Evolutionary conservation across 2,329 filamentous ascomycete genomes (phyloP).

Genomic region (Fonsecaea monophora): DNA sequence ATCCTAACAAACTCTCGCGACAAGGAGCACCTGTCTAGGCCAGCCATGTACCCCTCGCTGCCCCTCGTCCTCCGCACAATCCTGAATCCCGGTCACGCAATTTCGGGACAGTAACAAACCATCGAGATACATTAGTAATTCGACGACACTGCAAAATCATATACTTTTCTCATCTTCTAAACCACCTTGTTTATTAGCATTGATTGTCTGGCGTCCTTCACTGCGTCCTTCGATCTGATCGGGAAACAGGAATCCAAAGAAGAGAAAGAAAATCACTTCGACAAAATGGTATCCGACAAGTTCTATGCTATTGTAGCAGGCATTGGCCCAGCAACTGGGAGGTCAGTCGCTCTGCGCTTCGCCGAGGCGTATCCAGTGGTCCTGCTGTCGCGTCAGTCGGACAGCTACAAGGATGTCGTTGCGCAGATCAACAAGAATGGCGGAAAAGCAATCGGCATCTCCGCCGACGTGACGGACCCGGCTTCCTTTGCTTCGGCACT

Average conservation of each 20-base stretch:
- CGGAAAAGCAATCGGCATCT: constrained; percentile 73
- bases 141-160: not conserved
- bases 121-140: not conserved
- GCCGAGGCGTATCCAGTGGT: constrained; percentile 73
- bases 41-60: not conserved
- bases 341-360: constrained; percentile 61
- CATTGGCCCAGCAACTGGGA: constrained; percentile 52
- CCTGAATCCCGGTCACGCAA: not conserved
- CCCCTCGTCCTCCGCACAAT: not conserved
- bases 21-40: not conserved
- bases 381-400: constrained; percentile 72
- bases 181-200: not conserved
- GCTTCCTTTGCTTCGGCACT: constrained; percentile 55
- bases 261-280: not conserved
- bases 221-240: not conserved
- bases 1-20: not conserved
- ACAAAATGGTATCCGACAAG: constrained; percentile 17
- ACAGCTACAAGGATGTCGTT: constrained; percentile 71
- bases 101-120: not conserved
- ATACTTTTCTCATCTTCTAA: not conserved
- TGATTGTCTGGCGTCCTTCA: not conserved
- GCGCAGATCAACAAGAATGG: constrained; percentile 71
- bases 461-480: constrained; percentile 67
- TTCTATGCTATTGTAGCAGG: constrained; percentile 53
- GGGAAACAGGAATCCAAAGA: not conserved